Conservation (phyloP, 2,329 filamentous ascomycete species). For the Dryadomyces quercivorus region DNA sequence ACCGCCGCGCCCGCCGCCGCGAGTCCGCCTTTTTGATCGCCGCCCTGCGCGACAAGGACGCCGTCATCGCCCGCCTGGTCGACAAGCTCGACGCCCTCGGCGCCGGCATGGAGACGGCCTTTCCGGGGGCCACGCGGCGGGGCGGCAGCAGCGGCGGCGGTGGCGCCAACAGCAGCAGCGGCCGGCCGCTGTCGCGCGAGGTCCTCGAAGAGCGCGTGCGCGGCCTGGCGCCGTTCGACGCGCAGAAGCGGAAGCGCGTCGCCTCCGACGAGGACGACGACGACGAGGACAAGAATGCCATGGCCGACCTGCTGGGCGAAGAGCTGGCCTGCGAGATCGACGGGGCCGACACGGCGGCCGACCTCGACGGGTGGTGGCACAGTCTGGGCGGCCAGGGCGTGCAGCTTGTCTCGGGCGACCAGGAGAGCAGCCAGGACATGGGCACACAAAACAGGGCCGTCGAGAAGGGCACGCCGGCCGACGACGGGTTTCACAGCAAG, state of each 20-base stretch:
- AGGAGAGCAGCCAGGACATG: background rate
- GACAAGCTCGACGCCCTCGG: conserved; percentile 43
- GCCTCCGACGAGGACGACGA: background rate
- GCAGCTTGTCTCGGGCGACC: background rate
- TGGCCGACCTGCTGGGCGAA: background rate
- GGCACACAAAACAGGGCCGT: background rate
- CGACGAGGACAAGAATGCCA: background rate
- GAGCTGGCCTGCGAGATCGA: background rate
- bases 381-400: background rate
- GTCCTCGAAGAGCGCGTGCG: conserved; percentile 35
- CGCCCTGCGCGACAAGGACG: conserved; percentile 37
- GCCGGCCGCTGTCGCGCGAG: conserved; percentile 7
- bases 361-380: background rate
- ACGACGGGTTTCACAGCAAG: background rate
- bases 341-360: background rate
- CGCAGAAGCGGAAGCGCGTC: conserved; percentile 15
- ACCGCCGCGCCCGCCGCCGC: conserved; percentile 25
- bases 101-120: conserved; percentile 39
- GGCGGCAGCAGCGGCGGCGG: background rate
- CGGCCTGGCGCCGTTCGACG: conserved; percentile 37
- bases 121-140: conserved; percentile 20
- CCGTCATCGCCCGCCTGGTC: conserved; percentile 34
- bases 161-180: background rate
- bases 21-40: conserved; percentile 31
- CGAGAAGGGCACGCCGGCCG: background rate